Evolutionary conservation across 345 rosid species (phyloP).

Genomic region (Euphorbia tirucalli): DNA sequence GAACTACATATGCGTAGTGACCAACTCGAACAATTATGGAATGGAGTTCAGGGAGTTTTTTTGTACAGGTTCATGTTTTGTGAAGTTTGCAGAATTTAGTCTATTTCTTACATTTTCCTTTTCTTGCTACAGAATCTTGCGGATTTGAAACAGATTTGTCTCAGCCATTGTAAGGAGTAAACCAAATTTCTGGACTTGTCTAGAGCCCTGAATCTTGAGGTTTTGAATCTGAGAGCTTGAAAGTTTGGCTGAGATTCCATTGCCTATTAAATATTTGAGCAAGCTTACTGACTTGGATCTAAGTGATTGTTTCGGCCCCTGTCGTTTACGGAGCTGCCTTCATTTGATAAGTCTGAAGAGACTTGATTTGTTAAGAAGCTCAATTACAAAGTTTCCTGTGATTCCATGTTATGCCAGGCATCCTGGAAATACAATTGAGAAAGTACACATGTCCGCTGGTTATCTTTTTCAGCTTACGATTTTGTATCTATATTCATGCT

Average conservation of each 20-base stretch:
- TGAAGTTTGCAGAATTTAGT: neutral
- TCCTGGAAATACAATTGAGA: no score
- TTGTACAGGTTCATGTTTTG: neutral
- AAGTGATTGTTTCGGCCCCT: neutral
- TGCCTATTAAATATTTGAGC: neutral
- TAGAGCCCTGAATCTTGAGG: neutral
- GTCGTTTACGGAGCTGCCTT: neutral
- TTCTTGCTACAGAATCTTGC: constrained; percentile 4
- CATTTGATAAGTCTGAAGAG: neutral
- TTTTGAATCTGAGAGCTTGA: neutral
- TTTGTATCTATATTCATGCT: no score
- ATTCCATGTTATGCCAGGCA: neutral
- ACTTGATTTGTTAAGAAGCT: neutral
- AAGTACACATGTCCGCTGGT: no score
- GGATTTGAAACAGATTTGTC: constrained; percentile 2
- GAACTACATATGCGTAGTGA: neutral
- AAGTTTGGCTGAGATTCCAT: neutral
- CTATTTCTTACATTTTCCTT: neutral
- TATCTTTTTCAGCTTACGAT: no score
- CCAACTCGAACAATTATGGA: neutral
- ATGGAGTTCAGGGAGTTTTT: neutral
- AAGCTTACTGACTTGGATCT: neutral
- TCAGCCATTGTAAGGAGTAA: neutral
- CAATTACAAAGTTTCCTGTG: neutral
- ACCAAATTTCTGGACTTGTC: constrained; percentile 1